These are phyloP conservation scores for Aureobasidium sp. DNA, from an alignment of 2,329 filamentous ascomycete genomes.

Conservation along the genomic window DNA sequence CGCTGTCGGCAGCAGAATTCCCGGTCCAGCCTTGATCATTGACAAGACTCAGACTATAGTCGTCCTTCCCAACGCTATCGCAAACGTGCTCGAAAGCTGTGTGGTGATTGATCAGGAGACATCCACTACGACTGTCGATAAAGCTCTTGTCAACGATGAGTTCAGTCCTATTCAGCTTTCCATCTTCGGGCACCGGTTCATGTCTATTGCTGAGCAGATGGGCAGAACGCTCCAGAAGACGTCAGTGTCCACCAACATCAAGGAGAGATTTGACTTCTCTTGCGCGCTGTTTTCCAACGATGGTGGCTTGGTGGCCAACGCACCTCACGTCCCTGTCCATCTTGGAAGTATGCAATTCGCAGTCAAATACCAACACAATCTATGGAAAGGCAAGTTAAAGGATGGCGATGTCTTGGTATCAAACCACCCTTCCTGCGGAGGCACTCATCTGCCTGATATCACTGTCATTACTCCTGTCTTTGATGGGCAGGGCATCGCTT, in stretches of 20 bases:
- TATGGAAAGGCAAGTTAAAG: conserved; percentile 18
- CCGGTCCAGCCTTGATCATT: conserved; percentile 27
- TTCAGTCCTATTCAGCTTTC: conserved; percentile 47
- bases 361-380: conserved; percentile 23
- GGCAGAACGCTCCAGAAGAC: conserved; percentile 49
- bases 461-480: conserved; percentile 25
- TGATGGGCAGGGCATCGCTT: conserved; percentile 20
- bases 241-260: conserved; percentile 44
- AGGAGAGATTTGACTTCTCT: conserved; percentile 37
- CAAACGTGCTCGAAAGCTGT: conserved; percentile 31
- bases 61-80: conserved; percentile 31
- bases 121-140: conserved; percentile 7
- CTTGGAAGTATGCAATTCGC: conserved; percentile 28
- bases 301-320: conserved; percentile 37
- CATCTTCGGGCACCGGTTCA: conserved; percentile 50
- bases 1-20: conserved; percentile 18
- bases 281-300: conserved; percentile 37
- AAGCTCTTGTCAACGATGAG: conserved; percentile 18
- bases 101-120: conserved; percentile 31
- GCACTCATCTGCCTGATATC: conserved; percentile 26
- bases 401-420: conserved; percentile 25
- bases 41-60: conserved; percentile 41
- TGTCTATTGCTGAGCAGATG: conserved; percentile 54
- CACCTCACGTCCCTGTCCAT: conserved; percentile 36
- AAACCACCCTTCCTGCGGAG: conserved; percentile 24